Base-by-base conservation (phyloP, 805 yeast species). In the Diddensiella caesifluorescens region DNA sequence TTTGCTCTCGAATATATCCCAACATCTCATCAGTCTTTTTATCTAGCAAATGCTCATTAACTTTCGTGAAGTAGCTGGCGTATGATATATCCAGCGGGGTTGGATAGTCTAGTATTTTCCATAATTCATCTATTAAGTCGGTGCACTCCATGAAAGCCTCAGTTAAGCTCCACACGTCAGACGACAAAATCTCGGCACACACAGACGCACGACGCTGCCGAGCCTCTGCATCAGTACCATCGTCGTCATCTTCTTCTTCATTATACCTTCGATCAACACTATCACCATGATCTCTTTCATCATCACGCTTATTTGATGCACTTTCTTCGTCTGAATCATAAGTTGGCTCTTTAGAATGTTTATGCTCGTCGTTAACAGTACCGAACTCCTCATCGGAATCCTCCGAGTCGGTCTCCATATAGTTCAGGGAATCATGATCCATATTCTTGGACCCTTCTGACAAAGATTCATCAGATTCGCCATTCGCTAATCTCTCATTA, bases 121-220 rank as follows among this genome's bases (percentile, higher is more conserved):
- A 92, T 35, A 92, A 64, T 54, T 73, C 76, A 41, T 75, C 75
- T 54, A 92, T 64, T 28, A 85, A 69, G 16, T 69, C 73, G 3
- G 75, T 68, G 46, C 79, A 76, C 51, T 84, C 89, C 80, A 90
- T 80, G 42, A 92, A 80, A 1, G 95, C 80, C 52, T 89, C 95
- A 1, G 95, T 83, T 28, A 92, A 69, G 2, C 94, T 83, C 96
- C 97, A 90, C 5, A 88, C 89, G 57, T 90, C 97, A 3, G 92
- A 86, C 30, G 90, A 77, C 36, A 92, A 68, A 32, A 92, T 81
- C 59, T 92, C 97, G 1, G 95, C 86, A 4, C 95, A 88, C 52
- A 82, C 71, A 43, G 79, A 80, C 1, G 87, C 63, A 38, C 64
- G 66, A 34, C 65, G 64, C 23, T 63, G 64, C 32, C 45, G 51